These are phyloP conservation scores for Penicillium nordicum DNA, from an alignment of 2,329 filamentous ascomycete genomes.

Conservation along the genomic window DNA sequence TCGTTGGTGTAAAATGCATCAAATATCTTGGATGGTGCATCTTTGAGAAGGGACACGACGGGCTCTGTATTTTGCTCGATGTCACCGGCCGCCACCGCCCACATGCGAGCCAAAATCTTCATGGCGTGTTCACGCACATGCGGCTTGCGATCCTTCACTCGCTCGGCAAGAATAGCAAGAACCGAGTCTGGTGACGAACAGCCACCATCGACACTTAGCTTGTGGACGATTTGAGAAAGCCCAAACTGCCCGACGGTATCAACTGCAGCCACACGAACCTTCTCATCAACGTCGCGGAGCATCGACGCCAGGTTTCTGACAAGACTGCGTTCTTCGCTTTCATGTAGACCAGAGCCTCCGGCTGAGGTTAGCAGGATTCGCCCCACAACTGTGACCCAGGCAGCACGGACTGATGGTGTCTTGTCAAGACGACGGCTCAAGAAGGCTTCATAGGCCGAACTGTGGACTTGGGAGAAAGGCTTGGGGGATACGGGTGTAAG, in stretches of 20 bases:
- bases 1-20: constrained; percentile 90
- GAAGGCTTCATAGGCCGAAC: constrained; percentile 76
- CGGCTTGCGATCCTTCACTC: constrained; percentile 80
- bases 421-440: constrained; percentile 84
- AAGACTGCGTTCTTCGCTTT: constrained; percentile 73
- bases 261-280: constrained; percentile 84
- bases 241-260: constrained; percentile 77
- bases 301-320: constrained; percentile 74
- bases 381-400: constrained; percentile 80
- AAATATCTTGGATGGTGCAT: constrained; percentile 79
- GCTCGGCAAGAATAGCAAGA: constrained; percentile 76
- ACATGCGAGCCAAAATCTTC: constrained; percentile 77
- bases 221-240: constrained; percentile 75
- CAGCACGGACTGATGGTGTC: constrained; percentile 72
- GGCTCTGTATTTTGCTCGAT: constrained; percentile 77
- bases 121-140: constrained; percentile 82
- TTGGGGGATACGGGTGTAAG: constrained; percentile 82
- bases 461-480: constrained; percentile 81
- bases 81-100: constrained; percentile 89
- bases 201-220: constrained; percentile 72
- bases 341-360: constrained; percentile 80
- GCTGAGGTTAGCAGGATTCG: constrained; percentile 88
- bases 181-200: constrained; percentile 74
- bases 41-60: constrained; percentile 70
- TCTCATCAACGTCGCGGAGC: constrained; percentile 84